Evolutionary conservation across 2,329 filamentous ascomycete genomes (phyloP).

Genomic region (Aureobasidium sp.): DNA sequence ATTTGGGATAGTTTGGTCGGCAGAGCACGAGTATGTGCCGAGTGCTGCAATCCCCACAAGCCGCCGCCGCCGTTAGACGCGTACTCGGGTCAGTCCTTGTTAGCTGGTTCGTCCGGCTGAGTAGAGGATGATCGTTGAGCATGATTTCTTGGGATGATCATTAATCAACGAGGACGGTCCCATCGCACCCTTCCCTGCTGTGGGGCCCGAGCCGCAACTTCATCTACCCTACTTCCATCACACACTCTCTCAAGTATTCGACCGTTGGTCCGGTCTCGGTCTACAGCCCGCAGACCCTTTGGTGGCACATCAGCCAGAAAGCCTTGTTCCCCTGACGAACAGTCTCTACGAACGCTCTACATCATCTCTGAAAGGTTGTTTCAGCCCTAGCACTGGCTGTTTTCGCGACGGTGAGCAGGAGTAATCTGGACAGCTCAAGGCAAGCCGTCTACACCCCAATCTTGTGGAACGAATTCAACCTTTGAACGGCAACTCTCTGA

Average conservation of each 20-base stretch:
- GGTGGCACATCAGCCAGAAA: neutral
- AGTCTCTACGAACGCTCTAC: neutral
- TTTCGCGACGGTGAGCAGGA: neutral
- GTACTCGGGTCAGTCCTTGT: neutral
- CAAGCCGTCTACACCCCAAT: neutral
- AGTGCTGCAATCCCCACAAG: slow-evolving; percentile 8
- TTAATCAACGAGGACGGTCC: neutral
- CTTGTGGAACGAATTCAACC: neutral
- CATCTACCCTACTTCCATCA: neutral
- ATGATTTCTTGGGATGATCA: neutral
- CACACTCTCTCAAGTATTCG: neutral
- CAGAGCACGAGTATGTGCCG: neutral
- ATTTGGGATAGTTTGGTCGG: neutral
- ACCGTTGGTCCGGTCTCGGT: slow-evolving; percentile 4
- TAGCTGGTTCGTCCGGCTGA: neutral
- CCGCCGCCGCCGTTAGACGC: neutral
- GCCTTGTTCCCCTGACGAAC: neutral
- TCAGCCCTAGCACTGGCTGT: slow-evolving; percentile 2
- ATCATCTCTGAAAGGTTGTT: neutral
- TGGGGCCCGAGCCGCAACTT: slow-evolving; percentile 5
- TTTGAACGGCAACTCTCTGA: neutral
- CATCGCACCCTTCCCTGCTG: neutral
- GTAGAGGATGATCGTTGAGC: neutral
- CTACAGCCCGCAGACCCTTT: neutral
- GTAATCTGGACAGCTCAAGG: neutral